Conservation (phyloP, 768 basidiomycete species). For the Leucocoprinus birnbaumii region DNA sequence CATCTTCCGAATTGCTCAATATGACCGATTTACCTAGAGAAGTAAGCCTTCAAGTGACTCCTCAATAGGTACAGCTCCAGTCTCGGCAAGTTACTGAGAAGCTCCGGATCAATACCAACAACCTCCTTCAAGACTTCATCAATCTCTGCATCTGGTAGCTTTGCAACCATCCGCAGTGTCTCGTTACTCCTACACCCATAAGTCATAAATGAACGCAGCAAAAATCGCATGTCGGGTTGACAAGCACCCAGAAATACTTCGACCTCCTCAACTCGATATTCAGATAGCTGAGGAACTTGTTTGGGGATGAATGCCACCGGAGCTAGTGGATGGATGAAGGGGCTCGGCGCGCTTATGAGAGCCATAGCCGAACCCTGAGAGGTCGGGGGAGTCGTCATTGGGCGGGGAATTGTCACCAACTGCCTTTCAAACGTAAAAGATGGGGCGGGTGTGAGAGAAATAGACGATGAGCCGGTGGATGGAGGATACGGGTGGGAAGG, state of each 20-base stretch:
- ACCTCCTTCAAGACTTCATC: slow-evolving; percentile 3
- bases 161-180: not conserved
- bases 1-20: not conserved
- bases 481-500: no score
- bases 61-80: not conserved
- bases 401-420: no score
- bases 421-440: no score
- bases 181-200: slow-evolving; percentile 4
- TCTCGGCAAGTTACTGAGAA: not conserved
- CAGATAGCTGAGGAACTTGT: not conserved
- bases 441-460: no score
- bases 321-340: not conserved
- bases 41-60: not conserved
- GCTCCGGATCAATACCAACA: not conserved
- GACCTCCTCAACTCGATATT: slow-evolving; percentile 1
- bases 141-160: not conserved
- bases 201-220: slow-evolving; percentile 2
- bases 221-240: slow-evolving; percentile 1
- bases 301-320: not conserved
- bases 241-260: slow-evolving; percentile 5
- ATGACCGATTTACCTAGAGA: not conserved
- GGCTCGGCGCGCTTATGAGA: no score
- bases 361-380: no score
- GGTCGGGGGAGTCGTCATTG: no score
- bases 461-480: no score